Base-by-base conservation (phyloP, 257 asterid species). In the Lithospermum erythrorhizon region DNA sequence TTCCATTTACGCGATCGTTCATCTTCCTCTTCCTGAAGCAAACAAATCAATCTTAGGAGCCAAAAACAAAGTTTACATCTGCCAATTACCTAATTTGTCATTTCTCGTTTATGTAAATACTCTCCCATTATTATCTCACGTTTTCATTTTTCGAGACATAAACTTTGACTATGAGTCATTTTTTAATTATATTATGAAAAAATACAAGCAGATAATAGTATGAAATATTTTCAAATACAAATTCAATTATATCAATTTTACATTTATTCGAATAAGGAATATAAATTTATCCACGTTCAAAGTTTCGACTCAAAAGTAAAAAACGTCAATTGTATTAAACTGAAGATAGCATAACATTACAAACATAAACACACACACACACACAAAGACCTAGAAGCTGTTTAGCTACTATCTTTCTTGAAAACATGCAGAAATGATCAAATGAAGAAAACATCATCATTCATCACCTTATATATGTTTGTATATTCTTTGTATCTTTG, bases 1-100 rank as follows among this genome's bases (percentile, higher is more conserved):
- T 75, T 83, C 98, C 98, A 90, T 80, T 83, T 90, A 58, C 68
- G 65, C 67, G 66, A 70, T 70, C 98, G 79, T 83, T 90, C 98
- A 65, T 58, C 85, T 79, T 90, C 98, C 81, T 90, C 98, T 65
- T 80, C 90, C 98, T 90, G 76, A 77, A 75, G 20, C n/a, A 57
- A 11, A 41, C 1, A 76, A 32, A 47, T 47, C 19, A 53, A 53
- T 21, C 21, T 35, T 35, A 35, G 1, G 1, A 35, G 45, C 13
- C 45, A 35, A 35, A 30, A 30, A 30, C 37, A 3, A 6, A 30
- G 8, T 3, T 30, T 30, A 3, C 4, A 30, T 30, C 37, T 30
- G 7, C 37, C 37, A 30, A 30, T 7, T 3, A 52, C 3, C 55
- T 52, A 52, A 10, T 53, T 19, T 18, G 56, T 9, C 22, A 53